Evolutionary conservation across 73 alveolate genomes (phyloP), one percentile per base, ranked within the genome.

Genomic region (Symbiodinium pilosum): DNA sequence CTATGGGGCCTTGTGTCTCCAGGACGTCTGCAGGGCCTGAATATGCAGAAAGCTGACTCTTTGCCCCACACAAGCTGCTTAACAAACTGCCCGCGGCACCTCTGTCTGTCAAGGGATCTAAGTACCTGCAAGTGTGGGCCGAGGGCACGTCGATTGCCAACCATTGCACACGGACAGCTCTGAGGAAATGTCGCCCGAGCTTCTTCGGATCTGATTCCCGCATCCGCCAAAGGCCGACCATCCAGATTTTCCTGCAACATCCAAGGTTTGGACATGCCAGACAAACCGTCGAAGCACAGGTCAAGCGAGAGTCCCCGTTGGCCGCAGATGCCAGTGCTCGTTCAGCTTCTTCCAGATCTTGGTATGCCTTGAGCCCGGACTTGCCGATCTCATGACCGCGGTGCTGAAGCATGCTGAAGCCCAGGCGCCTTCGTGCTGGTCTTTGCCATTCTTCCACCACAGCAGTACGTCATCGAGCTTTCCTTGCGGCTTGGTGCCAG

Each of bases 191-290:
- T 39, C 95, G 75, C 88, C 12, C 96, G 96, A n/a, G 96, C 96
- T 91, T 91, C 96, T 75, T 91, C 96, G 41, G 96, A 91, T 59
- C 96, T 40, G 40, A 41, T 88, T 24, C 87, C 96, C 26, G 96
- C 96, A 91, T 91, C 96, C 26, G 96, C 96, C 52, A 91, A 83
- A 30, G 96, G 96, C 56, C 96, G 96, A 83, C 96, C 88, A 16
- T 91, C 96, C 52, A 91, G 64, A 32, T 91, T 64, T 41, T 91
- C 96, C 96, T 91, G 21, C 20, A 20, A 59, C 21, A 59, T 4
- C n/a, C 77, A 59, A 59, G 30, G 34, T 34, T 59, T 5, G 8
- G 36, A 59, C 6, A 20, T 59, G 32, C n/a, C 77, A 8, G 77
- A 59, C 34, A n/a, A n/a, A n/a, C n/a, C n/a, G n/a, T n/a, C n/a